phyloP scores from a whole-genome alignment of 2,329 filamentous ascomycete genomes.

The Fusarium napiforme region DNA sequence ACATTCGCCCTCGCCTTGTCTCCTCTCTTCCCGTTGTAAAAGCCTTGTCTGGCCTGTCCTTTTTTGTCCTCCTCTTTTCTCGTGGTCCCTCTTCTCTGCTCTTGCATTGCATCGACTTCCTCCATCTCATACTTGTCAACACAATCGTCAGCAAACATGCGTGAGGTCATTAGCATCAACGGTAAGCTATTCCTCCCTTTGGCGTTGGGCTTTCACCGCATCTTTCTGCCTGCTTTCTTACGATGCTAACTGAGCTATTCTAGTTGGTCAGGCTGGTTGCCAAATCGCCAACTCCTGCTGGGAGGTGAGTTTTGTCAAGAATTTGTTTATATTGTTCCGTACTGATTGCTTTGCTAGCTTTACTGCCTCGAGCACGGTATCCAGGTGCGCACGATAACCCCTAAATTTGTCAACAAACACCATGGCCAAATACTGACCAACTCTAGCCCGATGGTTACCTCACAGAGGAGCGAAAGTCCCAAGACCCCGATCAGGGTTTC shows the following conservation, averaged over 20 bases:
- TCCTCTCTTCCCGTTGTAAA: constrained; percentile 45
- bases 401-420: constrained; percentile 38
- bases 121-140: constrained; percentile 42
- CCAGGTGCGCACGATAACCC: constrained; percentile 72
- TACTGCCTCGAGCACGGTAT: constrained; percentile 99
- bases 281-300: constrained; percentile 99
- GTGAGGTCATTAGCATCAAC: constrained; percentile 99
- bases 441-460: constrained; percentile 95
- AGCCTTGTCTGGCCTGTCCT: constrained; percentile 45
- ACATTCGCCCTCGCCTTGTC: constrained; percentile 42
- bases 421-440: constrained; percentile 26
- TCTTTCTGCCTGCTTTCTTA: constrained; percentile 40
- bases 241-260: constrained; percentile 63
- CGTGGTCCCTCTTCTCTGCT: constrained; percentile 46
- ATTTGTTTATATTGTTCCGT: constrained; percentile 41
- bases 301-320: constrained; percentile 79
- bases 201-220: constrained; percentile 55
- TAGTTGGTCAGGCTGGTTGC: constrained; percentile 99
- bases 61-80: constrained; percentile 39
- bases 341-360: constrained; percentile 68
- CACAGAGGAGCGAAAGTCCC: constrained; percentile 95
- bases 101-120: constrained; percentile 49
- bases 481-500: constrained; percentile 95
- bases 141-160: constrained; percentile 74
- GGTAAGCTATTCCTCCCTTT: constrained; percentile 69